phyloP scores from a whole-genome alignment of 2,329 filamentous ascomycete species.

The Akanthomyces dipterigenus region DNA sequence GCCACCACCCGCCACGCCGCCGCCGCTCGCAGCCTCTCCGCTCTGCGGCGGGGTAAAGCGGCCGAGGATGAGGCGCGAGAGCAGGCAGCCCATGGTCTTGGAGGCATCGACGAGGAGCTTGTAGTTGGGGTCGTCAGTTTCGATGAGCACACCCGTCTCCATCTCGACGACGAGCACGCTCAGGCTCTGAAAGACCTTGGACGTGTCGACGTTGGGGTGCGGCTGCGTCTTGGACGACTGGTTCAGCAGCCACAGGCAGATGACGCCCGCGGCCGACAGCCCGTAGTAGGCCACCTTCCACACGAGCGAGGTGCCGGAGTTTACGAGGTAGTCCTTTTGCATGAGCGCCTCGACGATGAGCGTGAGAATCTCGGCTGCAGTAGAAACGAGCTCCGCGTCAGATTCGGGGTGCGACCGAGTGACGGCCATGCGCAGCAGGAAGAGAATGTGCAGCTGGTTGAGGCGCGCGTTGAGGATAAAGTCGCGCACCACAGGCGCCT shows the following conservation, averaged over 20 bases:
- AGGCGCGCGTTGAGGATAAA: conserved; percentile 10
- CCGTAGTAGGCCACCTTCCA: conserved; percentile 17
- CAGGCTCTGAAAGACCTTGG: conserved; percentile 15
- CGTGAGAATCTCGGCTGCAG: conserved; percentile 1
- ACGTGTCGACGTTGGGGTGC: not conserved
- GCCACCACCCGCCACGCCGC: not conserved
- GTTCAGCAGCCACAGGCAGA: conserved; percentile 14
- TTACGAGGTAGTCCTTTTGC: conserved; percentile 12
- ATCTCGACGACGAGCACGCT: conserved; percentile 17
- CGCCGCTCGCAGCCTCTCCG: not conserved
- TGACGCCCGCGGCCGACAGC: conserved; percentile 16
- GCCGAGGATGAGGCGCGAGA: conserved; percentile 3
- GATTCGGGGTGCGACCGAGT: not conserved
- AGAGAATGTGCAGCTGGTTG: conserved; percentile 10
- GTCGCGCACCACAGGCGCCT: conserved; percentile 1
- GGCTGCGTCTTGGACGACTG: conserved; percentile 9
- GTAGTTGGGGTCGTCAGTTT: conserved; percentile 17
- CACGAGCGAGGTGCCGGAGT: conserved; percentile 12
- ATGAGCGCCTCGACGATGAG: conserved; percentile 11
- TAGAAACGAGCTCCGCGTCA: conserved; percentile 10
- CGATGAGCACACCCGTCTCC: conserved; percentile 14
- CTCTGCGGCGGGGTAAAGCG: not conserved
- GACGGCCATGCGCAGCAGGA: conserved; percentile 11
- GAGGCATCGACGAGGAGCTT: conserved; percentile 16
- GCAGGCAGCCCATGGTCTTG: conserved; percentile 15